Evolutionary conservation across 202 grass and related monocot species (phyloP), one percentile per base, ranked within the genome.

Genomic region (Eragrostis tef): DNA sequence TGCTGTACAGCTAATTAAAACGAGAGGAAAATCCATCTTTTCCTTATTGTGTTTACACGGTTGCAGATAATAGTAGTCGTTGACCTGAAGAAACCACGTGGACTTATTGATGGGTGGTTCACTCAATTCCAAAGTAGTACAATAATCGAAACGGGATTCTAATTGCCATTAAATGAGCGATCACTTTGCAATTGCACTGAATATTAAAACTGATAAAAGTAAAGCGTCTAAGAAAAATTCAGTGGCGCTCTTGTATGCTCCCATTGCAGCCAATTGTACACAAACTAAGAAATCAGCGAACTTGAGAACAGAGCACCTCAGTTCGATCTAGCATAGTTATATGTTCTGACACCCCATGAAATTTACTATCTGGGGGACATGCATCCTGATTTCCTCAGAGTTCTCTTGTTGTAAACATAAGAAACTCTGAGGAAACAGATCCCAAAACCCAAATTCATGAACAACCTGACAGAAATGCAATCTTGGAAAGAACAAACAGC

Each of bases 1-100:
- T 79, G 86, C 42, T 4, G 61, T 68, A 29, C 74, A 68, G 80
- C 62, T 79, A 39, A 39, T 39, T 39, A 26, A 71, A 78, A 71
- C 43, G 6, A 61, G 13, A 64, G 24, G 26, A 57, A 6, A 39
- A 39, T 5, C 34, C 34, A 39, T 39, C 34, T 39, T 39, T 39
- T 39, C 74, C 61, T 68, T 12, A 26, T 43, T 19, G 42, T 60
- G 46, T 52, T 41, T 78, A 53, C 65, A 84, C 27, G 53, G 21
- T 21, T 44, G 16, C 29, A 61, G 17, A 25, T 8, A 19, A 46
- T 20, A 45, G 34, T 39, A 39, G 34, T 39, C 0, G 15, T 69
- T 72, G 36, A 58, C 6, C 58, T 44, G 71, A 79, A 56, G 17
- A 42, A 39, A 19, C 7, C 4, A 45, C 22, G 42, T 64, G 70